Conservation (phyloP, 768 basidiomycete species). For the Paxillus rubicundulus region DNA sequence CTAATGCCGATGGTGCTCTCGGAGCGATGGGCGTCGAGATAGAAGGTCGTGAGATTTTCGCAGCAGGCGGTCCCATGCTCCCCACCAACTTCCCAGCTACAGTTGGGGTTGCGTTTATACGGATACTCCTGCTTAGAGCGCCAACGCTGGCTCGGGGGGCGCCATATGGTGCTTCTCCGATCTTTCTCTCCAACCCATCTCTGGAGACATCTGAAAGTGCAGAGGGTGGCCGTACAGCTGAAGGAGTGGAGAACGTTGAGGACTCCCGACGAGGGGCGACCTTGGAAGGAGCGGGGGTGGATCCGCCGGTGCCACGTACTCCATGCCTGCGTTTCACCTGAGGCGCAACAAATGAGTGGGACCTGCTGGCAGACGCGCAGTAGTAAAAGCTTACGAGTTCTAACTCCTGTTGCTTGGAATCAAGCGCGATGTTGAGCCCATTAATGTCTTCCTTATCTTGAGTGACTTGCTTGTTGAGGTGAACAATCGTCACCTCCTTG, state of each 20-base stretch:
- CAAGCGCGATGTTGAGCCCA: constrained; percentile 88
- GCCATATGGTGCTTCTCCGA: constrained; percentile 36
- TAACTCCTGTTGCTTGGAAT: constrained; percentile 92
- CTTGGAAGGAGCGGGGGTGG: constrained; percentile 51
- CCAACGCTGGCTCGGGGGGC: constrained; percentile 26
- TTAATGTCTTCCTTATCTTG: constrained; percentile 74
- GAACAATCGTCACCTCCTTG: constrained; percentile 77
- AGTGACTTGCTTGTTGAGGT: constrained; percentile 62
- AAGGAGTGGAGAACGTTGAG: constrained; percentile 53
- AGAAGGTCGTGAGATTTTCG: constrained; percentile 32
- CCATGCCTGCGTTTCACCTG: constrained; percentile 66
- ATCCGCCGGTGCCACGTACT: constrained; percentile 53
- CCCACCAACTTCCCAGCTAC: constrained; percentile 33
- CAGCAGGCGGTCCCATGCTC: constrained; percentile 52
- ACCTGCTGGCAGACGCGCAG: not conserved
- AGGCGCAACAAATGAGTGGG: not conserved
- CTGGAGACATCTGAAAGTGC: constrained; percentile 51
- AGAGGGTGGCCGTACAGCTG: constrained; percentile 51
- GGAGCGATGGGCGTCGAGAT: constrained; percentile 37
- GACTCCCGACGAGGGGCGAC: constrained; percentile 48
- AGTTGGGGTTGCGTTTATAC: constrained; percentile 37
- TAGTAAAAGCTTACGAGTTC: constrained; percentile 62
- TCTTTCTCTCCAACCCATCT: constrained; percentile 31
- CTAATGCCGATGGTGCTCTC: constrained; percentile 33
- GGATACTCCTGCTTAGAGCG: constrained; percentile 51